phyloP scores from a whole-genome alignment of 1,284 basidiomycete species.

The Trametes sp. region DNA sequence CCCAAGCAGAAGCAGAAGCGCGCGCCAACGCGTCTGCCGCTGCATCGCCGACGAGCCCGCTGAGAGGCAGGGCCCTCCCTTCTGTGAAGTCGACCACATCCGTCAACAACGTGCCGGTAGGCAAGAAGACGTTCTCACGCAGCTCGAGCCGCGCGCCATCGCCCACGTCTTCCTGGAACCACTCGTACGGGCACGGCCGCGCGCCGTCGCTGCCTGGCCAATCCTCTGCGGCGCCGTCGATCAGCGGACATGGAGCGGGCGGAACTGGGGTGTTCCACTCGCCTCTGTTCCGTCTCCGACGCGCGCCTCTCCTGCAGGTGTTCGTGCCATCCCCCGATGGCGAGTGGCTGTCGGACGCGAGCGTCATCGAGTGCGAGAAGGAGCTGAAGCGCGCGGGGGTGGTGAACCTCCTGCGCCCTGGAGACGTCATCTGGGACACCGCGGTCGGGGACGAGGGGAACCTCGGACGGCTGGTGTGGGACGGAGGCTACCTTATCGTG shows the following conservation, averaged over 20 bases:
- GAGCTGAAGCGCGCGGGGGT: conserved; percentile 75
- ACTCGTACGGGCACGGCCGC: conserved; percentile 40
- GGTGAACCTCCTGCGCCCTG: conserved; percentile 63
- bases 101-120: conserved; percentile 21
- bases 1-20: conserved; percentile 69
- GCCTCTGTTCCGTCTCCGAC: conserved; percentile 68
- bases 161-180: conserved; percentile 57
- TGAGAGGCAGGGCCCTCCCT: conserved; percentile 22
- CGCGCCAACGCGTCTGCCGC: conserved; percentile 42
- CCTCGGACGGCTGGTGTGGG: conserved; percentile 80
- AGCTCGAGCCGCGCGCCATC: conserved; percentile 69
- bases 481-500: conserved; percentile 83
- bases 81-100: conserved; percentile 25
- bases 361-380: conserved; percentile 79
- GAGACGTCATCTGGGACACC: conserved; percentile 84
- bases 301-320: conserved; percentile 77
- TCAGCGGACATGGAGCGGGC: neutral
- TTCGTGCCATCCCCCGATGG: conserved; percentile 85
- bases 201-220: conserved; percentile 13
- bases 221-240: conserved; percentile 14
- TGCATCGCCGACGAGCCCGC: conserved; percentile 22
- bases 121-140: conserved; percentile 44
- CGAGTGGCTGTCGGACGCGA: conserved; percentile 81
- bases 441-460: conserved; percentile 86
- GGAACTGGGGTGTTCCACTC: conserved; percentile 56